Conservation (phyloP, 2,329 filamentous ascomycete species). For the Colletotrichum kahawae region DNA sequence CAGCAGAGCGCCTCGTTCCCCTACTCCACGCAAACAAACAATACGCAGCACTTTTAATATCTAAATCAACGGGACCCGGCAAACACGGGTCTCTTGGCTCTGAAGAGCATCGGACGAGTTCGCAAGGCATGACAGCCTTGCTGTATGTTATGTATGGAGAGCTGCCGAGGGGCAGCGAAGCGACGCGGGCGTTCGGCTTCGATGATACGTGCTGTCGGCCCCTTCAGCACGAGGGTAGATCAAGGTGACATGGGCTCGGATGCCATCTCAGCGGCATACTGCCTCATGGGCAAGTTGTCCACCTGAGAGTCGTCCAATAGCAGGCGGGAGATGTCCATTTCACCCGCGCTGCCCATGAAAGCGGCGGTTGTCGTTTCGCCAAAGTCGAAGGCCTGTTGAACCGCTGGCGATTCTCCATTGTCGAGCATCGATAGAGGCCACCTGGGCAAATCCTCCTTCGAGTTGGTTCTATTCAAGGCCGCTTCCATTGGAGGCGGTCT, state of each 20-base stretch:
- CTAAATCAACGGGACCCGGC: neutral
- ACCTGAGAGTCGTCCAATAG: conserved; percentile 58
- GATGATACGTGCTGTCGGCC: neutral
- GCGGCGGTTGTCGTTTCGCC: conserved; percentile 43
- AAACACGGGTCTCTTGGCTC: neutral
- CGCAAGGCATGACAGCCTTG: neutral
- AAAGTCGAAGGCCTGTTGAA: conserved; percentile 46
- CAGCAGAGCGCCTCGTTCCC: neutral
- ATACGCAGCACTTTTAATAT: conserved; percentile 13
- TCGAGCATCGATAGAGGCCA: conserved; percentile 45
- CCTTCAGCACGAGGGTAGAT: neutral
- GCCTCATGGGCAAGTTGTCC: conserved; percentile 27
- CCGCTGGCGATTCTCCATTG: conserved; percentile 27
- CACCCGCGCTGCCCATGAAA: conserved; percentile 49
- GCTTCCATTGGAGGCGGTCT: conserved; percentile 43
- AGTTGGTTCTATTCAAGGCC: conserved; percentile 43
- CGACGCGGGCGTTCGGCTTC: neutral
- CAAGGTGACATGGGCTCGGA: conserved; percentile 13
- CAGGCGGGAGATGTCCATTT: conserved; percentile 68
- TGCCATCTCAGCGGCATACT: conserved; percentile 28
- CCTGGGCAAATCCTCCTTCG: conserved; percentile 52
- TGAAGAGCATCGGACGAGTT: neutral
- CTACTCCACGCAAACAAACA: conserved; percentile 17
- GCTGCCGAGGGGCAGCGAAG: neutral
- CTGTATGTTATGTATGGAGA: neutral